These are phyloP conservation scores for Tinospora cordifolia DNA, from an alignment of 164 flowering plant genomes.

Conservation along the genomic window DNA sequence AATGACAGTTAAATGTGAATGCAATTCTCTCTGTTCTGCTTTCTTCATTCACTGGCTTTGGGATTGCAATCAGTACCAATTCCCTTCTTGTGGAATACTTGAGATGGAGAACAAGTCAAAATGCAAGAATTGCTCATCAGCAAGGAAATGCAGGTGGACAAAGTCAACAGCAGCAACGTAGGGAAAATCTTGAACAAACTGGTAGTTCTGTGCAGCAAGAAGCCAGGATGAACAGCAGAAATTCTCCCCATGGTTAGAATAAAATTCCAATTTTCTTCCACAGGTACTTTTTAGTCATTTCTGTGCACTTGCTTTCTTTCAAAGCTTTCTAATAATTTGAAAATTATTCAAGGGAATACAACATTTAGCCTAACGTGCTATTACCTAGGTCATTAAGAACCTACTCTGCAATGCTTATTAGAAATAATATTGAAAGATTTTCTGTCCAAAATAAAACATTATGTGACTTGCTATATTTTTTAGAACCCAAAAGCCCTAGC, in stretches of 20 bases:
- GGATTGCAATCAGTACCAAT: constrained; percentile 66
- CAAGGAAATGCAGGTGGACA: constrained; percentile 23
- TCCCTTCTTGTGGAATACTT: constrained; percentile 65
- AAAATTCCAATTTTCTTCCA: background rate
- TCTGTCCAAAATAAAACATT: no score
- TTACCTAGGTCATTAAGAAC: no score
- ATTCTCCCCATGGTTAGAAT: background rate
- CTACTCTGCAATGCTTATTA: no score
- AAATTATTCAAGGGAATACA: no score
- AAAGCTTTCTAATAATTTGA: no score
- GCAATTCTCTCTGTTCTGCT: constrained; percentile 66
- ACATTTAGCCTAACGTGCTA: no score
- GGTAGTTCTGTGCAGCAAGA: constrained; percentile 12
- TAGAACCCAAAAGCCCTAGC: no score
- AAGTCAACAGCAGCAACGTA: constrained; percentile 22
- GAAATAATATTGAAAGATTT: no score
- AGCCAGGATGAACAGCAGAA: constrained; percentile 4
- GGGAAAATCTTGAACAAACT: constrained; percentile 13
- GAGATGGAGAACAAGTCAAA: constrained; percentile 50
- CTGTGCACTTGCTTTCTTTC: background rate
- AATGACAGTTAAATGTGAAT: constrained; percentile 59
- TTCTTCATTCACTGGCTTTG: constrained; percentile 80
- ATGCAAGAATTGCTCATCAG: constrained; percentile 21
- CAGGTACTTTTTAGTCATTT: constrained; percentile 1
- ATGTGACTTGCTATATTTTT: no score